Base-by-base conservation (phyloP, 352 stramenopile genomes). In the Globisporangium abappressorium region DNA sequence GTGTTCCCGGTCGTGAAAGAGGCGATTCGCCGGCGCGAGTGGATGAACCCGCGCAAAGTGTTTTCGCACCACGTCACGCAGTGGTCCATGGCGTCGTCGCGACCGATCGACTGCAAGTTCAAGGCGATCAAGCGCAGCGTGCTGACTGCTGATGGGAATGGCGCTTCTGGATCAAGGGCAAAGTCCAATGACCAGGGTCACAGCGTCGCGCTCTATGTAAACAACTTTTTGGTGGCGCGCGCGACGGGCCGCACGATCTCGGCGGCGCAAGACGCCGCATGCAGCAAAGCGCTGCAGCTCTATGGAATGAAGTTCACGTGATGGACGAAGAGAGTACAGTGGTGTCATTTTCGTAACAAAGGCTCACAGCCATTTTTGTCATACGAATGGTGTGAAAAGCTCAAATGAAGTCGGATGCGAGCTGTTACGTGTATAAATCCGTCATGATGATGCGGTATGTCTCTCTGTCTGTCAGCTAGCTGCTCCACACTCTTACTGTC, bases 21-120 rank as follows among this genome's bases (percentile, higher is more conserved):
- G 67, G 84, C 83, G 15, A 93, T 96, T 60, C 78, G 70, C 14
- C 76, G 84, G 15, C 86, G 88, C n/a, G 79, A 94, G 67, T 94
- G 86, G 86, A 91, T 95, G 82, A 91, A 87, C 34, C 79, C 86
- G 6, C 82, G 80, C 36, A 92, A 93, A 62, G 75, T 89, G 24
- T 81, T 96, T 2, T 61, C 60, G 5, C 79, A 93, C 43, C 87
- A 94, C 64, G 61, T 94, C 5, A 64, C 51, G 22, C 74, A 88
- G 5, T 94, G 86, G 86, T 76, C 75, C 34, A 67, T 69, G 22
- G 72, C 69, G 1, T 74, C 69, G 12, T 57, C 53, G 7, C 59
- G 65, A 11, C 76, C 57, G 26, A 81, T 90, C 49, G 38, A 71
- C 20, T 90, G 77, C 60, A 73, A 76, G 60, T 92, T 94, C 63